phyloP scores from a whole-genome alignment of 192 early-diverging fungal species.

The Backusella parvicylindrica region DNA sequence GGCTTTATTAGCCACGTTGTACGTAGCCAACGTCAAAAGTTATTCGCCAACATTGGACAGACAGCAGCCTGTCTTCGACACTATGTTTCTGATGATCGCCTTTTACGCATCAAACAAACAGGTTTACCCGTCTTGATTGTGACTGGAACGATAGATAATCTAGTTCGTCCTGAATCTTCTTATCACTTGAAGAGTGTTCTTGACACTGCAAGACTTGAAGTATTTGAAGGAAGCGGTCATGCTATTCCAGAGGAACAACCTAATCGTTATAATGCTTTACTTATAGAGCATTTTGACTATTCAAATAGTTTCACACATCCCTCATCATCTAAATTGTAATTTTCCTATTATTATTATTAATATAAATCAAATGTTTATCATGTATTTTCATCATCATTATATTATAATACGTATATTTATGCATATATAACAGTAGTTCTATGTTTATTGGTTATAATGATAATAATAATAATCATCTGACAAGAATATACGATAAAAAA shows the following conservation, averaged over 20 bases:
- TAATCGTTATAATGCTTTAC: constrained; percentile 26
- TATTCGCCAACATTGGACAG: constrained; percentile 33
- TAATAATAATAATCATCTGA: too few relatives aligned
- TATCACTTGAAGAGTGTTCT: constrained; percentile 28
- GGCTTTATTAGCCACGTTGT: background rate
- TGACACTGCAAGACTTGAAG: constrained; percentile 10
- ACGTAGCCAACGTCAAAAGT: constrained; percentile 12
- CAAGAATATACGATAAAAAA: too few relatives aligned
- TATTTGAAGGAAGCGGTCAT: constrained; percentile 40
- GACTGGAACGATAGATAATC: constrained; percentile 37
- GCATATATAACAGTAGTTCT: too few relatives aligned
- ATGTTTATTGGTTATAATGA: background rate
- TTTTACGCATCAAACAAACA: constrained; percentile 12
- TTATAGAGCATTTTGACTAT: constrained; percentile 29
- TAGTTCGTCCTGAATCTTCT: constrained; percentile 31
- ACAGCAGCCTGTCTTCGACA: constrained; percentile 31
- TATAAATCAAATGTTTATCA: too few relatives aligned
- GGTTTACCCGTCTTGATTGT: constrained; percentile 27
- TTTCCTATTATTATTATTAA: background rate
- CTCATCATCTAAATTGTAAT: background rate
- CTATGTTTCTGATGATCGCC: constrained; percentile 29
- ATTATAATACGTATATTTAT: too few relatives aligned
- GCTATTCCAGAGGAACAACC: constrained; percentile 29
- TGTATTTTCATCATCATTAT: background rate
- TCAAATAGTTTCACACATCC: background rate